phyloP scores from a whole-genome alignment of 2,329 filamentous ascomycete species.

The Epichloe hybrida region DNA sequence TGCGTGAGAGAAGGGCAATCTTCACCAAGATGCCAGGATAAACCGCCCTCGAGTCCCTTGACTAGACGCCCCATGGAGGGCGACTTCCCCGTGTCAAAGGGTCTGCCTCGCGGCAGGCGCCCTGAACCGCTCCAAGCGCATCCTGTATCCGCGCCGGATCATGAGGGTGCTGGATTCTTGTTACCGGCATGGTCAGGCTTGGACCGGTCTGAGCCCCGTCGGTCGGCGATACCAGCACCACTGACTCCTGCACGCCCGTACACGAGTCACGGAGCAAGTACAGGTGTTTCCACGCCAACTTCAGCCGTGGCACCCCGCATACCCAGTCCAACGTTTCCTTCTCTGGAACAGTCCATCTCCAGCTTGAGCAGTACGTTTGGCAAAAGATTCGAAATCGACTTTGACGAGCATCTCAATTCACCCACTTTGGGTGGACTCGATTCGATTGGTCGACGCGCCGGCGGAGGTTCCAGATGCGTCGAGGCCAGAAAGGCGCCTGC shows the following conservation, averaged over 20 bases:
- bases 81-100: constrained; percentile 20
- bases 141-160: neutral
- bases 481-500: constrained; percentile 22
- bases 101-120: constrained; percentile 21
- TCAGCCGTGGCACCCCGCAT: constrained; percentile 19
- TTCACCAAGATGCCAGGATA: constrained; percentile 5
- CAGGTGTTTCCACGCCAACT: constrained; percentile 14
- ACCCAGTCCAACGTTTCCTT: constrained; percentile 23
- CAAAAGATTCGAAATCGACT: constrained; percentile 17
- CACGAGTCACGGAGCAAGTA: neutral
- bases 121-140: constrained; percentile 9
- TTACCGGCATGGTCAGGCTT: constrained; percentile 10
- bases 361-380: constrained; percentile 19
- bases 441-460: constrained; percentile 3
- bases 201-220: constrained; percentile 15
- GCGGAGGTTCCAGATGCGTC: constrained; percentile 10
- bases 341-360: constrained; percentile 21
- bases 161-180: neutral
- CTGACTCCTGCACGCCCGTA: constrained; percentile 14
- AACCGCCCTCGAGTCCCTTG: constrained; percentile 15
- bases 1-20: constrained; percentile 4
- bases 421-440: neutral
- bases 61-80: constrained; percentile 16
- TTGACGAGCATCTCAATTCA: constrained; percentile 3
- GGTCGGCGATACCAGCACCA: constrained; percentile 22